phyloP scores from a whole-genome alignment of 2,329 filamentous ascomycete genomes.

The Fusarium sambucinum region DNA sequence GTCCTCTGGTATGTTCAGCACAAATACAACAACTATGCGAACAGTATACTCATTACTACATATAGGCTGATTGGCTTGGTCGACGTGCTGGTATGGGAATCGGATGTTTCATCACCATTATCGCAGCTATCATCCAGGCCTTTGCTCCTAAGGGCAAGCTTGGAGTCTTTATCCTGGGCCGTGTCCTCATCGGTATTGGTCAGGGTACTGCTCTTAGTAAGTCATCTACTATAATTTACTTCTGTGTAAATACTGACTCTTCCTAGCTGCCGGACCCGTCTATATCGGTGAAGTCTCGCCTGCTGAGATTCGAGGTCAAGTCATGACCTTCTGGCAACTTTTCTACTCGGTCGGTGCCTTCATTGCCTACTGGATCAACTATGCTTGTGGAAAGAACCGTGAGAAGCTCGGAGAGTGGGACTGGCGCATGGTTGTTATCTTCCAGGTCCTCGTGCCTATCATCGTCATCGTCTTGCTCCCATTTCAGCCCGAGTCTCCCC shows the following conservation, averaged over 20 bases:
- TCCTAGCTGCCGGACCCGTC: slow-evolving; percentile 71
- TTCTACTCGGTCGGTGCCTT: slow-evolving; percentile 74
- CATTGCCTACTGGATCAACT: slow-evolving; percentile 67
- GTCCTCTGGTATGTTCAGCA: slow-evolving; percentile 61
- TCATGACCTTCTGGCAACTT: slow-evolving; percentile 76
- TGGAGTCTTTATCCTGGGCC: slow-evolving; percentile 75
- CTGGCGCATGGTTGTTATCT: slow-evolving; percentile 79
- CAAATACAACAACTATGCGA: neutral
- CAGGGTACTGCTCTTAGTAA: slow-evolving; percentile 73
- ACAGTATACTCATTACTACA: slow-evolving; percentile 18
- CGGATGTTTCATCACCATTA: slow-evolving; percentile 73
- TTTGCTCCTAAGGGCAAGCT: slow-evolving; percentile 72
- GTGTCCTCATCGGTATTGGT: slow-evolving; percentile 76
- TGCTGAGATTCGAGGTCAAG: slow-evolving; percentile 71
- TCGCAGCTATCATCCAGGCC: slow-evolving; percentile 76
- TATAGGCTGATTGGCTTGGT: slow-evolving; percentile 67
- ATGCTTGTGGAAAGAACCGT: slow-evolving; percentile 68
- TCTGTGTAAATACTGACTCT: slow-evolving; percentile 1
- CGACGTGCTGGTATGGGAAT: slow-evolving; percentile 74
- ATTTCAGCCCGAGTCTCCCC: slow-evolving; percentile 75
- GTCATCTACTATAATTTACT: neutral
- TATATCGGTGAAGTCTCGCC: slow-evolving; percentile 78
- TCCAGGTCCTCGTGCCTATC: slow-evolving; percentile 75
- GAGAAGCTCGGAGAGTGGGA: slow-evolving; percentile 74
- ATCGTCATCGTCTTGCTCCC: slow-evolving; percentile 72